These are phyloP conservation scores for Fusarium sublunatum DNA, from an alignment of 2,329 filamentous ascomycete species.

Conservation along the genomic window DNA sequence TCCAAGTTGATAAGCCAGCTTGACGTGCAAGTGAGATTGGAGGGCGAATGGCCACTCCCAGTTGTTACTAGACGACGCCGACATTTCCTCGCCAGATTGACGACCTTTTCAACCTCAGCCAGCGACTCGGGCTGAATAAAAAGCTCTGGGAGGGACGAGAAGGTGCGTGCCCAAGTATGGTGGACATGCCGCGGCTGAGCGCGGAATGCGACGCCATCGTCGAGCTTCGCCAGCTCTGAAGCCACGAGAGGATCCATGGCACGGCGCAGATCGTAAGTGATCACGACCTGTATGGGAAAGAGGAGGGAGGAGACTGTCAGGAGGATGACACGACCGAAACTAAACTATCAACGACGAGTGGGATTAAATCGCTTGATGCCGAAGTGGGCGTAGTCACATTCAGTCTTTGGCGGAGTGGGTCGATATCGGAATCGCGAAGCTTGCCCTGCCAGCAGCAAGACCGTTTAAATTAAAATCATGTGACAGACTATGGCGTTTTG, in stretches of 20 bases:
- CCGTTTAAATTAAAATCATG: not conserved
- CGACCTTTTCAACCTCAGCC: constrained; percentile 83
- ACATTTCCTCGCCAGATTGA: constrained; percentile 83
- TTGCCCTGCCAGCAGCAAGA: constrained; percentile 9
- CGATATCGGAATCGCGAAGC: constrained; percentile 26
- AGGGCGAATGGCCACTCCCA: constrained; percentile 93
- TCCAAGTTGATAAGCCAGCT: constrained; percentile 97
- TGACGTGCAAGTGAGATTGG: constrained; percentile 89
- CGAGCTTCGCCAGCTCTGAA: constrained; percentile 49
- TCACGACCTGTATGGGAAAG: not conserved
- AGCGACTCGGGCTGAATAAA: constrained; percentile 87
- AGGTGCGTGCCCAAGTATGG: constrained; percentile 95
- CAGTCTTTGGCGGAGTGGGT: constrained; percentile 30
- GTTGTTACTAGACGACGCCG: constrained; percentile 84
- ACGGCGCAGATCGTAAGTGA: constrained; percentile 16
- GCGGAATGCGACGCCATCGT: constrained; percentile 75
- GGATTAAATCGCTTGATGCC: constrained; percentile 35
- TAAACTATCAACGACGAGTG: constrained; percentile 27
- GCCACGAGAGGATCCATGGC: constrained; percentile 54
- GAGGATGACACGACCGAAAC: constrained; percentile 12
- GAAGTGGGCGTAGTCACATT: constrained; percentile 41
- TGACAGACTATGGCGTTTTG: not conserved
- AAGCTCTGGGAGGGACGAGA: constrained; percentile 87
- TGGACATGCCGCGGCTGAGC: constrained; percentile 79
- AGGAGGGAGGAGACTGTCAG: not conserved